Conservation (phyloP, 1,284 basidiomycete genomes). For the Boletus mariae region DNA sequence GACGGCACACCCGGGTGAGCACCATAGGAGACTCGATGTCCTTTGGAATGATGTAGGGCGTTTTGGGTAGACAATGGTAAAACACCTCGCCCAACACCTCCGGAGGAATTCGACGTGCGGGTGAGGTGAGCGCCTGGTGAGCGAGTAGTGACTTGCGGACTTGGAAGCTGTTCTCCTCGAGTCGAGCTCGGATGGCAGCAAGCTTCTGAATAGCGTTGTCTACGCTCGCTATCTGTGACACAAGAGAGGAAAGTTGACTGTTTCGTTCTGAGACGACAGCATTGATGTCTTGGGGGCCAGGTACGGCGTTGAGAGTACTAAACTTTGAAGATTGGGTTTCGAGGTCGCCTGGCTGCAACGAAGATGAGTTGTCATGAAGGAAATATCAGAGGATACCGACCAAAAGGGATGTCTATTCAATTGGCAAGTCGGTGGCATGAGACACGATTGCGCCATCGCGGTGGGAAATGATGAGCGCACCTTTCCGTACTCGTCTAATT, state of each 20-base stretch:
- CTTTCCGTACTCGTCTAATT: conserved; percentile 18
- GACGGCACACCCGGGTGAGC: conserved; percentile 25
- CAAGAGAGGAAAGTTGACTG: conserved; percentile 19
- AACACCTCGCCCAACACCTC: conserved; percentile 41
- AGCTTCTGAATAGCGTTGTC: conserved; percentile 20
- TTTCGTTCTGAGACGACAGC: conserved; percentile 17
- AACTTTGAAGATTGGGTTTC: conserved; percentile 18
- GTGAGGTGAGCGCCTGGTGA: conserved; percentile 21
- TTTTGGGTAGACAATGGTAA: conserved; percentile 31
- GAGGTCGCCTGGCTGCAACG: conserved; percentile 12
- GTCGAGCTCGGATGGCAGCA: conserved; percentile 8
- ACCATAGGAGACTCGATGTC: conserved; percentile 24
- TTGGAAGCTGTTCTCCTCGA: conserved; percentile 13
- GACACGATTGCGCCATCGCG: conserved; percentile 34
- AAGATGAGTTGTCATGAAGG: background rate
- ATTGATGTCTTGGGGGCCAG: conserved; percentile 20
- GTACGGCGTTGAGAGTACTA: conserved; percentile 6
- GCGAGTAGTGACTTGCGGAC: conserved; percentile 17
- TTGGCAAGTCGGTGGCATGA: conserved; percentile 16
- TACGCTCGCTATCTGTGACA: conserved; percentile 17
- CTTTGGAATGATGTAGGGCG: conserved; percentile 25
- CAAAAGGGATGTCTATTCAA: conserved; percentile 19
- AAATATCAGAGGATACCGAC: conserved; percentile 7
- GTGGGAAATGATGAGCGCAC: conserved; percentile 15
- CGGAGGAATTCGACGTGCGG: conserved; percentile 32